Percentiles rank a stretch among this genome's conserved stretches.
Evolutionary conservation across 2,329 filamentous ascomycete species (phyloP).

Genomic region (Stemphylium vesicarium): DNA sequence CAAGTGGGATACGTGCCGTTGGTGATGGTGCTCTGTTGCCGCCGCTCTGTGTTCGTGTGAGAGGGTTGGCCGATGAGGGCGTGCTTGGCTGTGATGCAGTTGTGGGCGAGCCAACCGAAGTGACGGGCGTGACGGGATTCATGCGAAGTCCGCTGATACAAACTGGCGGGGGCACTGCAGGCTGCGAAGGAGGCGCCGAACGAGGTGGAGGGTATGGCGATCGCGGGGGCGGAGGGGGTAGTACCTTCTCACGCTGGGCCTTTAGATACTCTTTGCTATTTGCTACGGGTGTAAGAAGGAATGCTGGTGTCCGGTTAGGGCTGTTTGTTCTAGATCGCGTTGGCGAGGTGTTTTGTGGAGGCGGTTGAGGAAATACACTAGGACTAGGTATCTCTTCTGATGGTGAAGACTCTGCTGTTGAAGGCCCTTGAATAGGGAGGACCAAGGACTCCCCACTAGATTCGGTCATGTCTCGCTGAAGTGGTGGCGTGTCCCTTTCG

Average conservation of each 20-base stretch:
- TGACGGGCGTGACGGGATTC: slow-evolving; percentile 43
- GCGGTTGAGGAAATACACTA: slow-evolving; percentile 28
- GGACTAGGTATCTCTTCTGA: slow-evolving; percentile 25
- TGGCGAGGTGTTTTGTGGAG: slow-evolving; percentile 25
- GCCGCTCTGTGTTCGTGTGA: slow-evolving; percentile 21
- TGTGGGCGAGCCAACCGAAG: slow-evolving; percentile 23
- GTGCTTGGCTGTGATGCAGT: slow-evolving; percentile 21
- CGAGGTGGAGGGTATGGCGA: slow-evolving; percentile 14
- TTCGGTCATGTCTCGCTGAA: slow-evolving; percentile 34
- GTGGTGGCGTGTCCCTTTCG: slow-evolving; percentile 27
- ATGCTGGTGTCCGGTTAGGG: slow-evolving; percentile 33
- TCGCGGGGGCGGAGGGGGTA: slow-evolving; percentile 38
- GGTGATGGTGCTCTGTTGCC: slow-evolving; percentile 31
- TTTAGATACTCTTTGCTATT: slow-evolving; percentile 42
- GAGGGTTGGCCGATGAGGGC: slow-evolving; percentile 23
- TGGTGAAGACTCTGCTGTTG: slow-evolving; percentile 15
- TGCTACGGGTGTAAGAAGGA: slow-evolving; percentile 34
- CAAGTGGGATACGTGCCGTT: slow-evolving; percentile 42
- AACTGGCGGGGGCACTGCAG: slow-evolving; percentile 14
- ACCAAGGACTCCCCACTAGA: slow-evolving; percentile 35
- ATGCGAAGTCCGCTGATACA: slow-evolving; percentile 41
- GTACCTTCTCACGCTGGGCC: slow-evolving; percentile 42
- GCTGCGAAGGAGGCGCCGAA: slow-evolving; percentile 11
- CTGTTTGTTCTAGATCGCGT: slow-evolving; percentile 21
- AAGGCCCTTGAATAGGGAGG: slow-evolving; percentile 42